Conservation (phyloP, 371 early-diverging fungal genomes). For the Mucor irregularis region DNA sequence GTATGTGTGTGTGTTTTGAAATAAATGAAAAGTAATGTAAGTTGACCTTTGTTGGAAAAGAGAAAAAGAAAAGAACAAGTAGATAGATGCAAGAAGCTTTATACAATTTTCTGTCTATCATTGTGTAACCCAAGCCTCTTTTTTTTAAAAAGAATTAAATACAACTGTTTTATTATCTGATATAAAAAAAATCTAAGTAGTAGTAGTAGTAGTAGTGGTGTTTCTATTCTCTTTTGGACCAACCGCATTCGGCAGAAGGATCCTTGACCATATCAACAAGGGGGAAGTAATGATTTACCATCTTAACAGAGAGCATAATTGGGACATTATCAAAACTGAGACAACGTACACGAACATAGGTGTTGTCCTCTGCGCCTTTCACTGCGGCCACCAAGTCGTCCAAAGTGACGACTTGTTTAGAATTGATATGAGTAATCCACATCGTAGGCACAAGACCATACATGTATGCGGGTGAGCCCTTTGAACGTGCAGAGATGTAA, state of each 20-base stretch:
- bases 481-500: slow-evolving; percentile 71
- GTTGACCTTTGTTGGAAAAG: not conserved
- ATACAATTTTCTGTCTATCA: too few relatives aligned
- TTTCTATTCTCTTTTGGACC: slow-evolving; percentile 37
- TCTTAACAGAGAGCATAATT: slow-evolving; percentile 77
- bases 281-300: slow-evolving; percentile 79
- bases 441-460: slow-evolving; percentile 81
- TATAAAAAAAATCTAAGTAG: not conserved
- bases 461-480: slow-evolving; percentile 83
- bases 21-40: not conserved
- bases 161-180: not conserved
- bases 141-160: too few relatives aligned
- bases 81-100: too few relatives aligned
- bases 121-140: too few relatives aligned
- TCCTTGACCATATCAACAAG: slow-evolving; percentile 57
- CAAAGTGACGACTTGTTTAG: slow-evolving; percentile 58
- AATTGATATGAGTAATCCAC: slow-evolving; percentile 79
- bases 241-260: slow-evolving; percentile 57
- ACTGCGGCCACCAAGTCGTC: slow-evolving; percentile 69
- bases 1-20: not conserved
- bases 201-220: too few relatives aligned
- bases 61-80: not conserved
- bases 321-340: slow-evolving; percentile 84
- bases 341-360: slow-evolving; percentile 82
- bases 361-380: slow-evolving; percentile 63